Evolutionary conservation across 2,329 filamentous ascomycete genomes (phyloP).

Genomic region (Claviceps citrina): DNA sequence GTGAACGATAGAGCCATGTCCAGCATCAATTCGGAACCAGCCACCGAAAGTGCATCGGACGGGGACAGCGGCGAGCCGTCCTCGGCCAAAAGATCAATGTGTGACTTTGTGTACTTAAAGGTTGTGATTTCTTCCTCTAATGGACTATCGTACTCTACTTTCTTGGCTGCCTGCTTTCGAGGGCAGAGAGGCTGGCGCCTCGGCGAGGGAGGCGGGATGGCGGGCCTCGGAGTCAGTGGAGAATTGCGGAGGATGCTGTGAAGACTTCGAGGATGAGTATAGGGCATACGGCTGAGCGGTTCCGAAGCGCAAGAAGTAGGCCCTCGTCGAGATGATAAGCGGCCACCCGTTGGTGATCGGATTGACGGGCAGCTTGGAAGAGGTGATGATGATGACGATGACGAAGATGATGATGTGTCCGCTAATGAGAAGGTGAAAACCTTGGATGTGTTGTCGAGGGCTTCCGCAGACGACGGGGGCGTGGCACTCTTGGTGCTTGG

Average conservation of each 20-base stretch:
- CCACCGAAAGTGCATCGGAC: conserved; percentile 9
- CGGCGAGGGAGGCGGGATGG: conserved; percentile 36
- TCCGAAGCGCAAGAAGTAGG: neutral
- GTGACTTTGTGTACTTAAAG: conserved; percentile 45
- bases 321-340: conserved; percentile 7
- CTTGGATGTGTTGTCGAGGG: conserved; percentile 25
- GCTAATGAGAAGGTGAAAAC: conserved; percentile 32
- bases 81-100: conserved; percentile 46
- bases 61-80: conserved; percentile 36
- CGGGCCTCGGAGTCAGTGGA: conserved; percentile 38
- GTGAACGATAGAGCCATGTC: conserved; percentile 37
- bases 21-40: conserved; percentile 26
- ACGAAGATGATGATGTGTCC: conserved; percentile 16
- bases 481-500: conserved; percentile 45
- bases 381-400: conserved; percentile 6
- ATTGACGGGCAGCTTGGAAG: neutral
- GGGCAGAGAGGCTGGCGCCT: conserved; percentile 38
- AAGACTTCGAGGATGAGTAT: conserved; percentile 41
- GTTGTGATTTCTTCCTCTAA: conserved; percentile 49
- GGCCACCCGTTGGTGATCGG: conserved; percentile 8
- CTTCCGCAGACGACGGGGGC: conserved; percentile 39
- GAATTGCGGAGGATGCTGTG: conserved; percentile 54
- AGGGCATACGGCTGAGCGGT: conserved; percentile 23
- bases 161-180: conserved; percentile 37
- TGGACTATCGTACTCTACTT: conserved; percentile 47